Base-by-base conservation (phyloP, 805 yeast species). In the Cyberlindnera saturnus region DNA sequence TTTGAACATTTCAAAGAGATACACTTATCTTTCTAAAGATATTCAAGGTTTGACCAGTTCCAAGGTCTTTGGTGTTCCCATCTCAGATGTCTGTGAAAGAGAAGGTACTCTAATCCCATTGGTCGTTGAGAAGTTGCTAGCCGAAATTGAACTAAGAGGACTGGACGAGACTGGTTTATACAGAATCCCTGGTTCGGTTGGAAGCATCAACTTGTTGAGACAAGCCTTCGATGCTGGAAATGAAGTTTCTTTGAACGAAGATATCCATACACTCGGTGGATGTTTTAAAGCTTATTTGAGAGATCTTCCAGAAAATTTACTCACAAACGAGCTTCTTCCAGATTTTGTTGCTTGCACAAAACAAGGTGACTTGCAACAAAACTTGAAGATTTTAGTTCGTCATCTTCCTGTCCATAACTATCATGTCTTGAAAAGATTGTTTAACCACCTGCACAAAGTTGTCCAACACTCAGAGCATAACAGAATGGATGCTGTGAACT, bases 121-220 rank as follows among this genome's bases (percentile, higher is more conserved):
- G 6, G 76, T 90, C 35, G 78, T 90, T 44, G 79, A 73, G 31
- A 72, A 73, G 44, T 64, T 91, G 36, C 70, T 89, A 51, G 72
- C 72, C 37, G 93, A 83, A 52, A 85, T 91, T 50, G 98, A 91
- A 61, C 64, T 70, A n/a, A 77, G 90, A 42, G 96, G 98, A 0
- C 61, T 91, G 26, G 89, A 87, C 51, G 97, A 90, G 59, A 86
- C 87, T 42, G 98, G 98, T 15, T 70, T 91, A 13, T 91, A 91
- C 61, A 78, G 98, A 60, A 70, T 79, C 30, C 79, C 83, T 1
- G 85, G 84, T 5, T 77, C 83, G 8, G 69, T 76, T 32, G 81
- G 79, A 7, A 73, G 78, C 39, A 77, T 79, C 36, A 74, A 77
- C 40, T 65, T 72, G 5, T 62, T 79, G 46, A 77, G 74, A 53